Percentiles rank a stretch among this genome's conserved stretches.
phyloP scores from a whole-genome alignment of 129 eudicot genomes.

The Tanacetum coccineum region DNA sequence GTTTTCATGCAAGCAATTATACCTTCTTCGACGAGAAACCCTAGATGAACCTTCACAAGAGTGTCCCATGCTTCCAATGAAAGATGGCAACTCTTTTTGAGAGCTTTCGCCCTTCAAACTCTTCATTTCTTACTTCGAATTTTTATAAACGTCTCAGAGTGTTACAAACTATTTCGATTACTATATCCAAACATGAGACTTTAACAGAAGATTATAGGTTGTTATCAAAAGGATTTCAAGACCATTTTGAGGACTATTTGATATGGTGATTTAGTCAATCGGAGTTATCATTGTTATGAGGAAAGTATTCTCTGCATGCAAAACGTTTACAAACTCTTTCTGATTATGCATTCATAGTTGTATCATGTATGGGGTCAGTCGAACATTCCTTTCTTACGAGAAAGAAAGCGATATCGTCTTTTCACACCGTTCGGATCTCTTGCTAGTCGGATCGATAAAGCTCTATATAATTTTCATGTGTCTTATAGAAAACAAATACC shows the following conservation, averaged over 20 bases:
- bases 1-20: conserved; percentile 13
- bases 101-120: conserved; percentile 20
- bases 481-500: too few relatives aligned
- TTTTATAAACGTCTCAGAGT: too few relatives aligned
- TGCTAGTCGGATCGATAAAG: too few relatives aligned
- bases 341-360: conserved; percentile 27
- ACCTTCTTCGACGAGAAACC: not conserved
- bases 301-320: conserved; percentile 23
- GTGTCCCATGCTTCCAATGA: conserved; percentile 15
- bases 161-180: too few relatives aligned
- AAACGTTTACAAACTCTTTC: conserved; percentile 34
- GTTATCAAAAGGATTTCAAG: conserved; percentile 8
- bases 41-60: conserved; percentile 7
- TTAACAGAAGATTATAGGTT: not conserved
- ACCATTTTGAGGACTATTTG: conserved; percentile 3
- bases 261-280: conserved; percentile 35
- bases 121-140: conserved; percentile 7
- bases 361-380: conserved; percentile 20
- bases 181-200: not conserved
- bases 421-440: not conserved
- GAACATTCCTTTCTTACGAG: conserved; percentile 16
- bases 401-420: conserved; percentile 11
- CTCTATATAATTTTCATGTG: too few relatives aligned
- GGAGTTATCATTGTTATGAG: conserved; percentile 29
- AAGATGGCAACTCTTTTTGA: conserved; percentile 11